Evolutionary conservation across 495 filamentous ascomycete species (phyloP).

Genomic region (Articulospora tetracladia): DNA sequence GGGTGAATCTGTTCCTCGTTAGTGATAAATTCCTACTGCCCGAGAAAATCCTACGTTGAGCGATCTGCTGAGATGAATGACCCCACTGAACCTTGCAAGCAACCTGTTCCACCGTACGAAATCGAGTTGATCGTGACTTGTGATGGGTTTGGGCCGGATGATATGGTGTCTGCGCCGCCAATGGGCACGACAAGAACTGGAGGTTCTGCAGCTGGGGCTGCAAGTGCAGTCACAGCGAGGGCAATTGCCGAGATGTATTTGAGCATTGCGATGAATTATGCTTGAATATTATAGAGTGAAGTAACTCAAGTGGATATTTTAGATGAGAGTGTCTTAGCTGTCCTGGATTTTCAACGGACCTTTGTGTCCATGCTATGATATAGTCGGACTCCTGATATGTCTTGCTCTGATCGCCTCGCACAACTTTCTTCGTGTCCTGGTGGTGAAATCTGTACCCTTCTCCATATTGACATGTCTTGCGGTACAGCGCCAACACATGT

Average conservation of each 20-base stretch:
- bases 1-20: slow-evolving; percentile 33
- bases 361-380: no score
- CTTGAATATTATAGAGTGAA: no score
- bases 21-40: not conserved
- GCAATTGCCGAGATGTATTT: slow-evolving; percentile 7
- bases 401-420: no score
- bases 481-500: no score
- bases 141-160: slow-evolving; percentile 12
- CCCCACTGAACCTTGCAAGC: slow-evolving; percentile 39
- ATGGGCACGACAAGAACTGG: slow-evolving; percentile 8
- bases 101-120: slow-evolving; percentile 47
- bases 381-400: no score
- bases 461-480: no score
- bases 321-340: no score
- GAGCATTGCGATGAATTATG: slow-evolving; percentile 12
- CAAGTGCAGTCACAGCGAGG: slow-evolving; percentile 10
- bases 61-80: slow-evolving; percentile 38
- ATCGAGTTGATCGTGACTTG: slow-evolving; percentile 34
- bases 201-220: not conserved
- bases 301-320: no score
- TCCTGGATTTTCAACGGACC: not conserved
- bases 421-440: no score
- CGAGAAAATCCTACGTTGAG: slow-evolving; percentile 11
- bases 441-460: no score
- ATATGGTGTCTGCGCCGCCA: not conserved